Conservation (phyloP, 208 protist genomes). For the Crithidia fasciculata region DNA sequence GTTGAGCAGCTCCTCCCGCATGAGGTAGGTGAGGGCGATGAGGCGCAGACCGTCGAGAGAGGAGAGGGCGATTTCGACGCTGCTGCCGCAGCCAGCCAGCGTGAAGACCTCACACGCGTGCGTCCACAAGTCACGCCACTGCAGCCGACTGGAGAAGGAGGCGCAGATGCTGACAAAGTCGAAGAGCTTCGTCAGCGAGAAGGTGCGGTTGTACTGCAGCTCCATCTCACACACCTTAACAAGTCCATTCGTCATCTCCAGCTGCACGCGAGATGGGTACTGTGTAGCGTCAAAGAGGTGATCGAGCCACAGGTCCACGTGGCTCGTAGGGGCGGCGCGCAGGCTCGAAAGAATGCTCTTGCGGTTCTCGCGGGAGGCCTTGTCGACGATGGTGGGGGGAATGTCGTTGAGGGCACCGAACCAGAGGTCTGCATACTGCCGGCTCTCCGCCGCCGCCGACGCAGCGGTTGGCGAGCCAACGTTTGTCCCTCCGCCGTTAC, state of each 20-base stretch:
- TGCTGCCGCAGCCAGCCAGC: constrained; percentile 53
- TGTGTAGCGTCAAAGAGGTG: constrained; percentile 80
- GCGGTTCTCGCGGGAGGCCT: constrained; percentile 41
- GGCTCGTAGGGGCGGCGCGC: constrained; percentile 40
- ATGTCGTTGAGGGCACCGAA: constrained; percentile 71
- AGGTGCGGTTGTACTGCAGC: constrained; percentile 71
- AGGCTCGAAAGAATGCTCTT: constrained; percentile 51
- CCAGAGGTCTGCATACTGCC: constrained; percentile 59
- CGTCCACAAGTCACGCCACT: constrained; percentile 85
- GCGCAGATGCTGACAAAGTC: constrained; percentile 87
- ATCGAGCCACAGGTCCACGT: constrained; percentile 83
- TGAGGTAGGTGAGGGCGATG: constrained; percentile 77
- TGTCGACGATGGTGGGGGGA: constrained; percentile 49
- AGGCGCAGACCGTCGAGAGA: constrained; percentile 72
- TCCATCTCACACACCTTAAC: constrained; percentile 75
- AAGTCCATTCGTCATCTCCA: constrained; percentile 80
- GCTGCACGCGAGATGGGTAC: constrained; percentile 64
- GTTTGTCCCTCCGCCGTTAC: neutral
- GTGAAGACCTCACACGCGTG: constrained; percentile 78
- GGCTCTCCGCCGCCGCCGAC: constrained; percentile 1
- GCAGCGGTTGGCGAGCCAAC: neutral
- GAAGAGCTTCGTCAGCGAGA: constrained; percentile 83
- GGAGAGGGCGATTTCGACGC: constrained; percentile 58
- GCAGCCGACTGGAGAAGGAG: constrained; percentile 69
- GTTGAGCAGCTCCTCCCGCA: constrained; percentile 79